Evolutionary conservation across 2,329 filamentous ascomycete genomes (phyloP).

Genomic region (Pseudopyrenochaeta lycopersici): DNA sequence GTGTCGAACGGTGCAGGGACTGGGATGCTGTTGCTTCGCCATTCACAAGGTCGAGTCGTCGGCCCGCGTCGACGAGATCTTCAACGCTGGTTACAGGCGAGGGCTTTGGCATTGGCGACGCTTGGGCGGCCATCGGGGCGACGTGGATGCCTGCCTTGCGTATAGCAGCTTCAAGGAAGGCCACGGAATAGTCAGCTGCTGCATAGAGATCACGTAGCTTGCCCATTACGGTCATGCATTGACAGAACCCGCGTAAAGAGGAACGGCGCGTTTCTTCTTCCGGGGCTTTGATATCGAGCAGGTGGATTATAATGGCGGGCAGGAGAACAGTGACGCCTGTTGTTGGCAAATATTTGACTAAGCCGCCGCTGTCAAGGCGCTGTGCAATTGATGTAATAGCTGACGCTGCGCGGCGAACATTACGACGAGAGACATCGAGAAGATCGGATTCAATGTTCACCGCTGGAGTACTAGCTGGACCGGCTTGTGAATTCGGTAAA

Average conservation of each 20-base stretch:
- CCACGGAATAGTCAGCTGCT: constrained; percentile 94
- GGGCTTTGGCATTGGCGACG: constrained; percentile 32
- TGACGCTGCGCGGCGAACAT: constrained; percentile 82
- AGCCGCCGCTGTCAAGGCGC: constrained; percentile 74
- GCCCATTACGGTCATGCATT: constrained; percentile 92
- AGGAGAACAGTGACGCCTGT: constrained; percentile 91
- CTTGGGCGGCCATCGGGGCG: constrained; percentile 51
- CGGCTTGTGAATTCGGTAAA: constrained; percentile 73
- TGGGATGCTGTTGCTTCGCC: constrained; percentile 17
- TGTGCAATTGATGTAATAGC: constrained; percentile 87
- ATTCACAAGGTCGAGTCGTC: constrained; percentile 48
- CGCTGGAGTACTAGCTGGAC: constrained; percentile 55
- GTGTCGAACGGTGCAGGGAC: constrained; percentile 34
- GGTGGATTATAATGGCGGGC: constrained; percentile 91
- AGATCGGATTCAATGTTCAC: constrained; percentile 64
- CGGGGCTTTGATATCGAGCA: constrained; percentile 89
- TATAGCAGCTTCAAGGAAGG: constrained; percentile 91
- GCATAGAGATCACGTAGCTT: constrained; percentile 88
- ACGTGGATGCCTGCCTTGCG: constrained; percentile 84
- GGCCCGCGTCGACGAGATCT: constrained; percentile 57
- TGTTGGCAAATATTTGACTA: constrained; percentile 84
- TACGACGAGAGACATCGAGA: constrained; percentile 82
- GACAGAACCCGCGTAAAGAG: constrained; percentile 82
- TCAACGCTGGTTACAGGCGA: constrained; percentile 53
- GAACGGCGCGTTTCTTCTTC: constrained; percentile 74